Percentiles rank a stretch among this genome's conserved stretches.
Conservation (phyloP, 495 filamentous ascomycete species). For the Apiosordaria backusii region DNA sequence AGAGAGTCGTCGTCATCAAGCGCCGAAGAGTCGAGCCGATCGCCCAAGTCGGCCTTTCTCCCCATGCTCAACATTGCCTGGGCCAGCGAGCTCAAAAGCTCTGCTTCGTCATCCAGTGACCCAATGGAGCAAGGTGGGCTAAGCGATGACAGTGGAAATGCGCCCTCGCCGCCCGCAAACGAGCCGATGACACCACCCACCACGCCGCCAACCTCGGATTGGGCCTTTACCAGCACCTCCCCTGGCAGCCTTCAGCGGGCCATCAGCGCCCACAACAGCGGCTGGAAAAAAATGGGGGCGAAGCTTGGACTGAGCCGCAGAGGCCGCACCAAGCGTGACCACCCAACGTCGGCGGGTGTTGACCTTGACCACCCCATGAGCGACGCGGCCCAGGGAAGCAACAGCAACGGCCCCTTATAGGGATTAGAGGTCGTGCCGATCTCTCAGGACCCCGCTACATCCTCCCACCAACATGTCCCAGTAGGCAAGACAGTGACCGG, state of each 20-base stretch:
- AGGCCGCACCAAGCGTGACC: slow-evolving; percentile 37
- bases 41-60: slow-evolving; percentile 43
- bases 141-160: slow-evolving; percentile 50
- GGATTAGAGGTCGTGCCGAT: slow-evolving; percentile 53
- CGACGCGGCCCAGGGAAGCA: slow-evolving; percentile 31
- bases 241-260: slow-evolving; percentile 50
- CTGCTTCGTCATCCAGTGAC: slow-evolving; percentile 38
- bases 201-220: slow-evolving; percentile 69
- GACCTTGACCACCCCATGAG: slow-evolving; percentile 25
- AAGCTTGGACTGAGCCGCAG: slow-evolving; percentile 70
- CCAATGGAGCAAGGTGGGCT: slow-evolving; percentile 35
- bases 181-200: slow-evolving; percentile 89
- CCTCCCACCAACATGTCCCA: slow-evolving; percentile 18
- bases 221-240: slow-evolving; percentile 47
- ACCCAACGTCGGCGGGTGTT: slow-evolving; percentile 34
- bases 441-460: slow-evolving; percentile 35
- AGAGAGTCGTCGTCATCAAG: slow-evolving; percentile 28
- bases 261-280: slow-evolving; percentile 51
- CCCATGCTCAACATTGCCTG: slow-evolving; percentile 44
- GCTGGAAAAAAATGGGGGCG: slow-evolving; percentile 84
- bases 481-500: slow-evolving; percentile 20
- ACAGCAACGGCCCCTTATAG: slow-evolving; percentile 45
- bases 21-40: slow-evolving; percentile 38
- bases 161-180: slow-evolving; percentile 46
- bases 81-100: slow-evolving; percentile 35